Evolutionary conservation across 345 rosid genomes (phyloP).

Genomic region (Excoecaria agallocha): DNA sequence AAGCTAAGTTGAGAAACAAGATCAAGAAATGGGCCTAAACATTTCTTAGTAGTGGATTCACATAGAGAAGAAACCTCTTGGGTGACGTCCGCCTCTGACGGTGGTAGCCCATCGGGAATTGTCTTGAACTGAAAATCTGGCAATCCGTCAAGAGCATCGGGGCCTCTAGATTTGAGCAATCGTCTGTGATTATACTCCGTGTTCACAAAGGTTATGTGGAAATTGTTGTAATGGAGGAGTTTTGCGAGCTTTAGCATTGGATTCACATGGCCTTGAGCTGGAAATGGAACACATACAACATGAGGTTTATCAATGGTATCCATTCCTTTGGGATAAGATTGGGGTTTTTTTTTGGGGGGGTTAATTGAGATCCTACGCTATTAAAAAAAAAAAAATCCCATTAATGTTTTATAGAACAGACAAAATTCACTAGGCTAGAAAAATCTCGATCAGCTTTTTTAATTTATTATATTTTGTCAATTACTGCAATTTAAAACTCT

Average conservation of each 20-base stretch:
- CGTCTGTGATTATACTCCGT: slow-evolving; percentile 42
- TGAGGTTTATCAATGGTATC: slow-evolving; percentile 13
- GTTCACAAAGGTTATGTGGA: slow-evolving; percentile 43
- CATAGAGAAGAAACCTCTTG: slow-evolving; percentile 45
- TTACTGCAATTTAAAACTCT: too few species aligned
- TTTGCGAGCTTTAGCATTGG: slow-evolving; percentile 38
- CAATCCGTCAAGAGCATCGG: slow-evolving; percentile 28
- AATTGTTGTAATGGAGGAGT: slow-evolving; percentile 36
- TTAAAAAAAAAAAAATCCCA: too few species aligned
- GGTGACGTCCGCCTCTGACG: slow-evolving; percentile 33
- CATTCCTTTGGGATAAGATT: not conserved
- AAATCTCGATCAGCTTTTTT: too few species aligned
- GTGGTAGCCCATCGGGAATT: slow-evolving; percentile 49
- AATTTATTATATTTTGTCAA: too few species aligned
- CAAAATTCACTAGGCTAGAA: too few species aligned
- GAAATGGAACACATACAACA: slow-evolving; percentile 33
- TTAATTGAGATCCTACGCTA: too few species aligned
- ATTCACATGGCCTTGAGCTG: slow-evolving; percentile 42
- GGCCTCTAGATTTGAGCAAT: slow-evolving; percentile 37
- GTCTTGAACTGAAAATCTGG: slow-evolving; percentile 42
- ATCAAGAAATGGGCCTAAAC: slow-evolving; percentile 31
- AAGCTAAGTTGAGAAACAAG: not conserved
- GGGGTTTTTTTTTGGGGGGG: too few species aligned
- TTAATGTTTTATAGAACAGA: too few species aligned
- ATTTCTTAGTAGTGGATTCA: slow-evolving; percentile 28